A percentile compares a stretch with the other conserved stretches of the same genome.
phyloP scores from a whole-genome alignment of 2,329 filamentous ascomycete genomes.

The Furcasterigmium furcatum region DNA sequence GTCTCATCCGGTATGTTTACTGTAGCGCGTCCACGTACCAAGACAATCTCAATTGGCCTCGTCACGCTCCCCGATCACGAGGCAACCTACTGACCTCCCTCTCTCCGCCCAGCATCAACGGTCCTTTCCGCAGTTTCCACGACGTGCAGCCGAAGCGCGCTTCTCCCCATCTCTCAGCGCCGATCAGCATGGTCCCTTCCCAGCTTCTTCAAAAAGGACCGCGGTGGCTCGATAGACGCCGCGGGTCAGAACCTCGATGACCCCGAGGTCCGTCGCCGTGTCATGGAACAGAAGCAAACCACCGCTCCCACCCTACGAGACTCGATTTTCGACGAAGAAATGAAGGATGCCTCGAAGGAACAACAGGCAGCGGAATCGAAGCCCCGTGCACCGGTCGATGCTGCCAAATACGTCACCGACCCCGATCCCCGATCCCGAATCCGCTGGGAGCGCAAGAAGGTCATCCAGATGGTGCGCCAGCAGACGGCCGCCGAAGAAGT shows the following conservation, averaged over 20 bases:
- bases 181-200: slow-evolving; percentile 40
- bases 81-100: background rate
- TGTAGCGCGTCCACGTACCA: too few relatives aligned
- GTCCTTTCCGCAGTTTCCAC: background rate
- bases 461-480: slow-evolving; percentile 70
- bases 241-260: slow-evolving; percentile 35
- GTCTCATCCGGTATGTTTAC: slow-evolving; percentile 55
- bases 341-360: slow-evolving; percentile 23
- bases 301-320: slow-evolving; percentile 43
- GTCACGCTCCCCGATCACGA: background rate
- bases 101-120: background rate
- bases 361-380: slow-evolving; percentile 25
- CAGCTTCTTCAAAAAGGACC: slow-evolving; percentile 28
- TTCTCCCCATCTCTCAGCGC: slow-evolving; percentile 26
- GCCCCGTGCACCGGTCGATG: slow-evolving; percentile 35
- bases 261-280: slow-evolving; percentile 36
- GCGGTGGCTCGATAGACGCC: slow-evolving; percentile 19
- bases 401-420: slow-evolving; percentile 64
- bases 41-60: background rate
- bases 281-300: slow-evolving; percentile 26
- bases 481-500: slow-evolving; percentile 53
- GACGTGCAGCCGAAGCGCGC: background rate
- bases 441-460: slow-evolving; percentile 80
- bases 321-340: slow-evolving; percentile 62
- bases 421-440: slow-evolving; percentile 70